Evolutionary conservation across 306 rosid species (phyloP).

Genomic region (Corylus americana): DNA sequence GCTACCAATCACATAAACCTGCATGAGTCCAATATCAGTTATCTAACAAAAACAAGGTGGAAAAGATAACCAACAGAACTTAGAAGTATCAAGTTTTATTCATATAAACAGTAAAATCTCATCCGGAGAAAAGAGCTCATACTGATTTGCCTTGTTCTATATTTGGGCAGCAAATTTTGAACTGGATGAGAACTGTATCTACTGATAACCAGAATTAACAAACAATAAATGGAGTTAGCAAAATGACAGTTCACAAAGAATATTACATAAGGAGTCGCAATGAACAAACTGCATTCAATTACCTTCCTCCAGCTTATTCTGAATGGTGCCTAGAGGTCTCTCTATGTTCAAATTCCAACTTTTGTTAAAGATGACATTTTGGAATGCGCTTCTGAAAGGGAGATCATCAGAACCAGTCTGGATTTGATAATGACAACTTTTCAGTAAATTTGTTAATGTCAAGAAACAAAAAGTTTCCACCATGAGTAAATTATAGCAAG

Average conservation of each 20-base stretch:
- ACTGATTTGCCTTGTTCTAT: conserved; percentile 74
- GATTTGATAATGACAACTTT: conserved; percentile 23
- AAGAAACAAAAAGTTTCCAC: conserved; percentile 1
- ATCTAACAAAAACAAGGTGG: conserved; percentile 18
- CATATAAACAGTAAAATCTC: conserved; percentile 15
- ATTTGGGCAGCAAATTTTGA: conserved; percentile 79
- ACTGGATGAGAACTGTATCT: conserved; percentile 61
- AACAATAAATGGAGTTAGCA: conserved; percentile 23
- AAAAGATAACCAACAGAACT: conserved; percentile 18
- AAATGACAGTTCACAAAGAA: conserved; percentile 24
- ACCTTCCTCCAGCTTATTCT: conserved; percentile 59
- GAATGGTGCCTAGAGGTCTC: conserved; percentile 45
- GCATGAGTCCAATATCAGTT: conserved; percentile 32
- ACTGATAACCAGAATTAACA: conserved; percentile 38
- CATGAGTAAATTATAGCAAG: conserved; percentile 19
- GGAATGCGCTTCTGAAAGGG: conserved; percentile 84
- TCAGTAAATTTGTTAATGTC: conserved; percentile 32
- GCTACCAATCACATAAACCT: conserved; percentile 80
- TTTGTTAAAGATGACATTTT: conserved; percentile 65
- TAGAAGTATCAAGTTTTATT: not conserved
- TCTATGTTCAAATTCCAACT: conserved; percentile 44
- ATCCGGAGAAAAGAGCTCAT: conserved; percentile 30
- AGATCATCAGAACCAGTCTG: conserved; percentile 86
- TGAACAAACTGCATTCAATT: conserved; percentile 23
- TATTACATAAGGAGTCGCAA: conserved; percentile 7